Conservation (phyloP, 2,329 filamentous ascomycete species). For the Xylaria sp. region DNA sequence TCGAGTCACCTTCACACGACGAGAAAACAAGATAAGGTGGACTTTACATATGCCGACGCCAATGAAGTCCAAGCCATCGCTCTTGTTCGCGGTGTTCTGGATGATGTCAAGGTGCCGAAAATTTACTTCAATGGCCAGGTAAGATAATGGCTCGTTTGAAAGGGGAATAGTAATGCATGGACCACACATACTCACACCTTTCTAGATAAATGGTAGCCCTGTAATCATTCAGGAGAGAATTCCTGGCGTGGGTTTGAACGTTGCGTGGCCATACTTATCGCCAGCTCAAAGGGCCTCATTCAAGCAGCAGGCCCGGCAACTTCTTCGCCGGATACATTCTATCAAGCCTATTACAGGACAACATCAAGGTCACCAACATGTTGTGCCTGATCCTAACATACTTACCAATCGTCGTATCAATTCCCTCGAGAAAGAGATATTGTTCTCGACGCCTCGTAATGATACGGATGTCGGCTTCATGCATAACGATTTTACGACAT, state of each 20-base stretch:
- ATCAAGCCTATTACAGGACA: neutral
- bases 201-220: conserved; percentile 31
- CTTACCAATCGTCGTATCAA: neutral
- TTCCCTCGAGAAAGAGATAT: neutral
- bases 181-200: neutral
- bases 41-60: conserved; percentile 35
- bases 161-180: neutral
- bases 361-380: neutral
- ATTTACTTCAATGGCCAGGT: conserved; percentile 36
- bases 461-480: conserved; percentile 35
- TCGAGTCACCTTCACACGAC: conserved; percentile 40
- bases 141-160: neutral
- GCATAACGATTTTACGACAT: conserved; percentile 37
- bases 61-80: conserved; percentile 34
- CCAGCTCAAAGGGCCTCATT: conserved; percentile 30
- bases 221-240: conserved; percentile 38
- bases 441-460: neutral
- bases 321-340: conserved; percentile 16
- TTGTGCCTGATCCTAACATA: neutral
- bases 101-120: conserved; percentile 32
- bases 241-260: conserved; percentile 33
- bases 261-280: conserved; percentile 39
- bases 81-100: conserved; percentile 20
- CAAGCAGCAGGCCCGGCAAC: conserved; percentile 36
- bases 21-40: neutral